These are phyloP conservation scores for Chaetoscypha palmicola DNA, from an alignment of 2,329 filamentous ascomycete species.

Conservation along the genomic window DNA sequence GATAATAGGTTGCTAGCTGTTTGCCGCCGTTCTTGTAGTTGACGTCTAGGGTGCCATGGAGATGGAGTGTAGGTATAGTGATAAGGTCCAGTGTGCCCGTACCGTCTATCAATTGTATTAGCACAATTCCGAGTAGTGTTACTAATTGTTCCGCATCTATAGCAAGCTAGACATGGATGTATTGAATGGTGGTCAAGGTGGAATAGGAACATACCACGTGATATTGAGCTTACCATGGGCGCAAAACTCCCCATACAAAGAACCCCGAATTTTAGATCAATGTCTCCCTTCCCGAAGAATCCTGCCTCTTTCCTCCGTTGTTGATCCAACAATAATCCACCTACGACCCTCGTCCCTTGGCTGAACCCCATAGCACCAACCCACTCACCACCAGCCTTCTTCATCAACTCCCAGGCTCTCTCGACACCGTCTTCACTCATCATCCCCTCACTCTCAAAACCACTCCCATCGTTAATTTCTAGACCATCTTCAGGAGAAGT, in stretches of 20 bases:
- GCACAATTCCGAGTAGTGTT: not conserved
- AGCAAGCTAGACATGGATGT: not conserved
- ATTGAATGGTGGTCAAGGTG: conserved; percentile 2
- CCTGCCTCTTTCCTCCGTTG: conserved; percentile 19
- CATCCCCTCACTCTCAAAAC: not conserved
- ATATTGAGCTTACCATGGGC: conserved; percentile 18
- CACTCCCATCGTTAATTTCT: conserved; percentile 12
- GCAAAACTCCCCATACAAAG: conserved; percentile 19
- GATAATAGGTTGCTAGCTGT: conserved; percentile 14
- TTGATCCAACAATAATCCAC: conserved; percentile 18
- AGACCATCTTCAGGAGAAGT: not conserved
- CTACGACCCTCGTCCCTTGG: conserved; percentile 22
- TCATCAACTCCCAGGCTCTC: conserved; percentile 17
- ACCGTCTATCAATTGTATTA: conserved; percentile 2
- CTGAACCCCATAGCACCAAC: conserved; percentile 22
- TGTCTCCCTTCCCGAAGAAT: conserved; percentile 5
- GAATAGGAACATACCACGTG: conserved; percentile 16
- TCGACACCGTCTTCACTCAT: conserved; percentile 15
- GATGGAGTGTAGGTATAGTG: conserved; percentile 17
- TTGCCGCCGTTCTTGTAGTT: conserved; percentile 17
- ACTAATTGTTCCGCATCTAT: not conserved
- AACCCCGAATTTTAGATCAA: conserved; percentile 20
- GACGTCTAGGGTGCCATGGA: conserved; percentile 18
- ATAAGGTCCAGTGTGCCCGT: conserved; percentile 11
- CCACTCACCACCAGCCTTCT: conserved; percentile 14